These are phyloP conservation scores for Dictyophora rubrovolvata DNA, from an alignment of 768 basidiomycete species.

Conservation along the genomic window DNA sequence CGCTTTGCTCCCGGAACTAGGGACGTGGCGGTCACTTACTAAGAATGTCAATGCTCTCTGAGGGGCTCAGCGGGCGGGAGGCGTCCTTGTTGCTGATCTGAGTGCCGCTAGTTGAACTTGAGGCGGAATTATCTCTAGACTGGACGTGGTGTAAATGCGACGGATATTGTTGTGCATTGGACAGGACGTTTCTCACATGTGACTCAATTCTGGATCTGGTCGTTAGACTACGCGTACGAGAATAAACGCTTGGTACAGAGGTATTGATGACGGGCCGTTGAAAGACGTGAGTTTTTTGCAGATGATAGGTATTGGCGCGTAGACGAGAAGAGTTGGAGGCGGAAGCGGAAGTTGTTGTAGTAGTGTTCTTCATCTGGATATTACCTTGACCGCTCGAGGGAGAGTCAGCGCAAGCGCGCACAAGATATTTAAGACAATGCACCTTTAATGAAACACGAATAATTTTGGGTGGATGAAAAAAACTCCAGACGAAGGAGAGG, in stretches of 20 bases:
- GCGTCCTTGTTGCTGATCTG: not conserved
- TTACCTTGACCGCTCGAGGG: not conserved
- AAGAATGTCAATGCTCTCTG: slow-evolving; percentile 4
- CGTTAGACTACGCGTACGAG: not conserved
- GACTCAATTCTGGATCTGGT: not conserved
- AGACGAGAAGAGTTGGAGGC: not conserved
- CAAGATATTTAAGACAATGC: not conserved
- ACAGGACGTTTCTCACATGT: not conserved
- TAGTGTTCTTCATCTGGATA: slow-evolving; percentile 2
- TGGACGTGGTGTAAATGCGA: not conserved
- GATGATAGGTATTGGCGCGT: not conserved
- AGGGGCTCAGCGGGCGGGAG: not conserved
- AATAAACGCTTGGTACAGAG: not conserved
- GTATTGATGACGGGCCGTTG: slow-evolving; percentile 6
- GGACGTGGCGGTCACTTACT: not conserved
- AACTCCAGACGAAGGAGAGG: not conserved
- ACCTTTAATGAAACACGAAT: not conserved
- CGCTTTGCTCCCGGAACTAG: not conserved
- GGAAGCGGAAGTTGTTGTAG: not conserved
- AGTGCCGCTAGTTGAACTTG: not conserved
- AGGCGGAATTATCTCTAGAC: not conserved
- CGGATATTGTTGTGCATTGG: not conserved
- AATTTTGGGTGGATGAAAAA: not conserved
- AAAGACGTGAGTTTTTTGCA: not conserved
- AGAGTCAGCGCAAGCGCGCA: not conserved